Evolutionary conservation across 495 filamentous ascomycete species (phyloP).

Genomic region (Cetradonia linearis): DNA sequence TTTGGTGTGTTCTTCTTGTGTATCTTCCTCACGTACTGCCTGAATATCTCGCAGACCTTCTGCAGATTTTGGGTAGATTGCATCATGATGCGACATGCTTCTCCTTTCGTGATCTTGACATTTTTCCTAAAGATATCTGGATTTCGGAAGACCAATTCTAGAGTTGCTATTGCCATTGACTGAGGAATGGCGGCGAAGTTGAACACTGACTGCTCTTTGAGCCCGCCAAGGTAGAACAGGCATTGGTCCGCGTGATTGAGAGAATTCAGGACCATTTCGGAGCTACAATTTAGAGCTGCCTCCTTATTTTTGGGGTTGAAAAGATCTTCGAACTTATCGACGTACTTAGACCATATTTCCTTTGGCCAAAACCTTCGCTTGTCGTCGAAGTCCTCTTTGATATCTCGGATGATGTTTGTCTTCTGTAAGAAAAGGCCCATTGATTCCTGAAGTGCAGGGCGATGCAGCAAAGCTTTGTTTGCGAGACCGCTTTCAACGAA

Average conservation of each 20-base stretch:
- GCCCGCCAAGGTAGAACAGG: constrained; percentile 91
- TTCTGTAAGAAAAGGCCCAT: constrained; percentile 98
- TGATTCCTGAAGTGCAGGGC: constrained; percentile 72
- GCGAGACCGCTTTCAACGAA: constrained; percentile 85
- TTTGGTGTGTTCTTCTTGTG: constrained; percentile 89
- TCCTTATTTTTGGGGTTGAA: constrained; percentile 73
- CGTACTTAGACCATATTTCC: constrained; percentile 93
- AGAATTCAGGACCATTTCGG: constrained; percentile 87
- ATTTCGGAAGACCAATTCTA: constrained; percentile 87
- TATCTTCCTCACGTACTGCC: constrained; percentile 64
- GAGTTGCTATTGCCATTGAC: constrained; percentile 91
- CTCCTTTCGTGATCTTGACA: constrained; percentile 93
- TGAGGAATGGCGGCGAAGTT: constrained; percentile 99
- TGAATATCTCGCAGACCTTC: constrained; percentile 69
- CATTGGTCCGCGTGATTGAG: constrained; percentile 84
- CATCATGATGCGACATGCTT: constrained; percentile 84
- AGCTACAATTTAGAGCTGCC: constrained; percentile 75
- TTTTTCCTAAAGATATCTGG: constrained; percentile 76
- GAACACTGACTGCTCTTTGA: constrained; percentile 97
- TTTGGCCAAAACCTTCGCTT: constrained; percentile 85
- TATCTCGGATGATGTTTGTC: constrained; percentile 95
- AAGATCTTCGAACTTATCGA: constrained; percentile 78
- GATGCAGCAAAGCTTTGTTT: constrained; percentile 70
- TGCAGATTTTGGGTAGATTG: constrained; percentile 83
- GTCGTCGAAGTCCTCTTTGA: constrained; percentile 82